Evolutionary conservation across 305 asterid species (phyloP).

Genomic region (Coffea humblotiana): DNA sequence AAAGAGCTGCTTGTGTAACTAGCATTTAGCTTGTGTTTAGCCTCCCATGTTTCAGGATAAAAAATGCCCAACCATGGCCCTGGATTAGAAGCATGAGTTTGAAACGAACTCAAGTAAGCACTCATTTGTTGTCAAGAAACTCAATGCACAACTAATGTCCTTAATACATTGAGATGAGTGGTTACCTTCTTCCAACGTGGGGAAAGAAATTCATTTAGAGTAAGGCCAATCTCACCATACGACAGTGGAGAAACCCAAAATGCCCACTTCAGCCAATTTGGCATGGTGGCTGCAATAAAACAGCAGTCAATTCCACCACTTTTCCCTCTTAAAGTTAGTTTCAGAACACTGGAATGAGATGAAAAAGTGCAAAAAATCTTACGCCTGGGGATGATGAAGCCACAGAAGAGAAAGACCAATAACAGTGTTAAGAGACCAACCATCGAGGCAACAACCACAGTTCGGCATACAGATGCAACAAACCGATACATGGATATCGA

Average conservation of each 20-base stretch:
- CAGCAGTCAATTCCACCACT: constrained; percentile 10
- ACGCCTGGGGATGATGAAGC: constrained; percentile 68
- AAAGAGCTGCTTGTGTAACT: no score
- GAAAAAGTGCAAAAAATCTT: constrained; percentile 23
- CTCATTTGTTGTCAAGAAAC: no score
- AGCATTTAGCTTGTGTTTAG: no score
- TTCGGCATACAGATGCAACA: constrained; percentile 53
- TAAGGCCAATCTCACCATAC: constrained; percentile 71
- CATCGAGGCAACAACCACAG: constrained; percentile 48
- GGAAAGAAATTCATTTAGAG: constrained; percentile 55
- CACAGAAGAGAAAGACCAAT: constrained; percentile 54
- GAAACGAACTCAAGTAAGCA: no score
- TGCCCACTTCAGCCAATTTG: constrained; percentile 78
- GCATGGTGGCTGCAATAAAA: constrained; percentile 73
- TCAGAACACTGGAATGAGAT: neutral
- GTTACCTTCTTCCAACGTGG: constrained; percentile 48
- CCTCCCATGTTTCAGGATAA: no score
- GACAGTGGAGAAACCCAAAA: constrained; percentile 80
- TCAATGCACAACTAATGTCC: neutral
- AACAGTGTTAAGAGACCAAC: constrained; percentile 52
- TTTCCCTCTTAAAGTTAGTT: neutral
- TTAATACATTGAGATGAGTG: neutral
- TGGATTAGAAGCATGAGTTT: no score
- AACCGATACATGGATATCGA: constrained; percentile 70
- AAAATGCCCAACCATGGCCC: no score